Evolutionary conservation across 2,329 filamentous ascomycete genomes (phyloP), one percentile per base, ranked within the genome.

Genomic region (Exophiala mesophila): DNA sequence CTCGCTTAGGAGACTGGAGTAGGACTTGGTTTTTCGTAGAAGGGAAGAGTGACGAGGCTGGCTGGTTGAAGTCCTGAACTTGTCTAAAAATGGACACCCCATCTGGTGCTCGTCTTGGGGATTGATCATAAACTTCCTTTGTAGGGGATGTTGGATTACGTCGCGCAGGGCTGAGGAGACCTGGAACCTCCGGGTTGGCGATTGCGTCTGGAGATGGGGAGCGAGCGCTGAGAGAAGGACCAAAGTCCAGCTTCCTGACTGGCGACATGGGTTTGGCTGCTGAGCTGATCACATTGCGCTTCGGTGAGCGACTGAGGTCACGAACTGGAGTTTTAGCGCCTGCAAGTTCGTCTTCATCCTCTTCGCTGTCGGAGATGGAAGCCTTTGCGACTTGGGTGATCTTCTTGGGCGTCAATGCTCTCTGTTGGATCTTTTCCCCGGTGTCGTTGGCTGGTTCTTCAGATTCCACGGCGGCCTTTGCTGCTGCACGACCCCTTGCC

Each of bases 401-500:
- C 50, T 72, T 73, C 59, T 72, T 72, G 1, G 70, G 70, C 9
- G 69, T 72, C 19, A 73, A 55, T 13, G 67, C 48, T 24, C 52
- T 41, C 20, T 46, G 39, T 16, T 44, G 40, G 31, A 39, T 67
- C 43, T 68, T 54, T 13, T 34, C 36, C 12, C 41, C 18, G 10
- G 53, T 45, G 20, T 56, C 57, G 23, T 26, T 26, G 23, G 12
- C 23, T 26, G 12, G 7, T 34, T 36, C 33, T 12, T 52, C 52
- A 19, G 42, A 35, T 23, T 48, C 45, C 16, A 48, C 34, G 24
- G 42, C 39, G 17, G 33, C 17, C 5, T 47, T 58, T 7, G 54
- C 33, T 7, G 49, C 46, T 18, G 47, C 50, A 24, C 60, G 60
- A 44, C 59, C 60, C n/a, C 51, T 40, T 15, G 44, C 42, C n/a